Evolutionary conservation across 78 protist species (phyloP).

Genomic region (Parvularia atlantis): DNA sequence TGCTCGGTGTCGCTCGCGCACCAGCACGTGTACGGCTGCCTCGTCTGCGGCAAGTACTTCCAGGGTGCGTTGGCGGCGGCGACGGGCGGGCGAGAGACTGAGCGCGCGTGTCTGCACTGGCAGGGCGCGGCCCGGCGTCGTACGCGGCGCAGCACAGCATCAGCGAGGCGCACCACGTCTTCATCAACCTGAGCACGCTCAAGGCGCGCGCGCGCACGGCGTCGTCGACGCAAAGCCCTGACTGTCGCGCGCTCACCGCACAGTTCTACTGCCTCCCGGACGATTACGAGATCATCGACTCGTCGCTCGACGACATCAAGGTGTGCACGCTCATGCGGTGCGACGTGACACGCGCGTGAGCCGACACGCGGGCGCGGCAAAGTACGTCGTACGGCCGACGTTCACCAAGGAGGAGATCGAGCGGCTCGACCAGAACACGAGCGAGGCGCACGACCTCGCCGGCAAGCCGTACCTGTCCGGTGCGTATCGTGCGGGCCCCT

Average conservation of each 20-base stretch:
- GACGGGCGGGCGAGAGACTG: not conserved
- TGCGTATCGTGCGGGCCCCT: not conserved
- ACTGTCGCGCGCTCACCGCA: too few species aligned
- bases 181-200: constrained; percentile 67
- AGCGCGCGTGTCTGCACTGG: too few species aligned
- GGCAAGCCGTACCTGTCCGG: constrained; percentile 48
- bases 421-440: constrained; percentile 14
- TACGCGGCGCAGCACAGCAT: constrained; percentile 87
- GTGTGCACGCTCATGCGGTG: not conserved
- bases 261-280: constrained; percentile 94
- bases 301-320: constrained; percentile 81
- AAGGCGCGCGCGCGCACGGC: not conserved
- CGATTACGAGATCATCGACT: constrained; percentile 83
- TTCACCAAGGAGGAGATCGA: not conserved
- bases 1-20: constrained; percentile 66
- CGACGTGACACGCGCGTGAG: not conserved
- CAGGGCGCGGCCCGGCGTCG: constrained; percentile 77
- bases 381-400: not conserved
- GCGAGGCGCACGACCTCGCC: constrained; percentile 28
- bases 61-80: constrained; percentile 65
- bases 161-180: constrained; percentile 81
- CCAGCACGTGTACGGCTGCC: constrained; percentile 92
- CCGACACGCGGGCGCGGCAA: not conserved
- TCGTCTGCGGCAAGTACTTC: constrained; percentile 93
- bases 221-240: too few species aligned